A percentile compares a stretch with the other conserved stretches of the same genome.
These are phyloP conservation scores for Phaffia rhodozyma DNA, from an alignment of 1,284 basidiomycete species.

Conservation along the genomic window DNA sequence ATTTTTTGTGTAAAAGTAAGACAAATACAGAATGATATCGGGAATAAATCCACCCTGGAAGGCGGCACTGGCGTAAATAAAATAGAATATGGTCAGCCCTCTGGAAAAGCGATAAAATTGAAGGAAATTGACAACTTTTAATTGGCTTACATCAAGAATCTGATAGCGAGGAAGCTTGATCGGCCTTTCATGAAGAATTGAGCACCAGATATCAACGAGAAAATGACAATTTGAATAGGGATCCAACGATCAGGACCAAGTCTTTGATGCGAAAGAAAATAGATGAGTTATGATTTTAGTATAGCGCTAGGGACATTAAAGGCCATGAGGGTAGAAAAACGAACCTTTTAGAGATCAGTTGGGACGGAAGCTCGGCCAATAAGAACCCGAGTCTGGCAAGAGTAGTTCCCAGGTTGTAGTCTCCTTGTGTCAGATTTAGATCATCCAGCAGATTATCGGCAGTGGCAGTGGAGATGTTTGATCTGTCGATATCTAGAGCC, in stretches of 20 bases:
- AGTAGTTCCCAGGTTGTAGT: conserved; percentile 47
- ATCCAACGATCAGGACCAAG: conserved; percentile 4
- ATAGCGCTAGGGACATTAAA: no score
- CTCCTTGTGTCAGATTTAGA: conserved; percentile 32
- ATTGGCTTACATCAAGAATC: conserved; percentile 25
- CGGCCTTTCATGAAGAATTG: conserved; percentile 26
- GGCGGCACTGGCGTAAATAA: conserved; percentile 21
- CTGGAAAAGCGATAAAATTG: neutral
- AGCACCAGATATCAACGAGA: conserved; percentile 28
- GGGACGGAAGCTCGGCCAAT: conserved; percentile 30
- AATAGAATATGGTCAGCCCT: neutral
- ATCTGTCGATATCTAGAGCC: conserved; percentile 37
- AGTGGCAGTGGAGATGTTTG: conserved; percentile 51
- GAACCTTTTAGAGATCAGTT: conserved; percentile 22
- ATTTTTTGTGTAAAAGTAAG: conserved; percentile 26
- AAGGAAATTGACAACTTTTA: neutral
- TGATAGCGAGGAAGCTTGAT: conserved; percentile 28
- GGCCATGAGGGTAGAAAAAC: no score
- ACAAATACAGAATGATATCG: conserved; percentile 35
- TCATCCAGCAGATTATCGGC: conserved; percentile 55
- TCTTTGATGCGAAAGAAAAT: conserved; percentile 28
- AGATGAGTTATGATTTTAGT: neutral
- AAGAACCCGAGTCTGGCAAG: conserved; percentile 49
- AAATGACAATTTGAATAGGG: conserved; percentile 29
- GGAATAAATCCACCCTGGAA: conserved; percentile 34